Percentiles rank a stretch among this genome's conserved stretches.
Conservation (phyloP, 2,329 filamentous ascomycete species). For the Neopestalotiopsis rosae region DNA sequence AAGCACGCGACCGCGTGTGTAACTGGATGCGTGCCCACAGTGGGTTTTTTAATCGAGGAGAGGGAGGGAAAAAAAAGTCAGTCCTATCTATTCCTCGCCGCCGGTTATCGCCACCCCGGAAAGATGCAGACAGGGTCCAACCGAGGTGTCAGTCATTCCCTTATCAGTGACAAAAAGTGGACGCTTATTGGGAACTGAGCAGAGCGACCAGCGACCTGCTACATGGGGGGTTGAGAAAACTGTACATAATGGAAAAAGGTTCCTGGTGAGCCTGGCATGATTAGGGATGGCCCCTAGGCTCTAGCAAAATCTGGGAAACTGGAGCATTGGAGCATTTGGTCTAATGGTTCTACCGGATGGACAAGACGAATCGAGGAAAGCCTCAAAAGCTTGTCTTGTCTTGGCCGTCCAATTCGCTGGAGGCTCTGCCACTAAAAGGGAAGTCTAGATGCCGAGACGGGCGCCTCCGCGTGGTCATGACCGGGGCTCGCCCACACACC, state of each 20-base stretch:
- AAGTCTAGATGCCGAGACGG: not conserved
- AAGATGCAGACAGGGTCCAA: not conserved
- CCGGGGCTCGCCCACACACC: not conserved
- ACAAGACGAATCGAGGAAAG: not conserved
- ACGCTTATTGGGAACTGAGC: not conserved
- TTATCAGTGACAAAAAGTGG: not conserved
- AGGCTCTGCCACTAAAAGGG: not conserved
- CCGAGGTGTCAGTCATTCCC: not conserved
- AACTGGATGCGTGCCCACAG: not conserved
- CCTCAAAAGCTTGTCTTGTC: not conserved
- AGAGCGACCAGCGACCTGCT: not conserved
- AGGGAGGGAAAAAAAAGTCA: not conserved
- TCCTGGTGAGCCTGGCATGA: not conserved
- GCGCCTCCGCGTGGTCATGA: not conserved
- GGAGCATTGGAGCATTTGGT: not conserved
- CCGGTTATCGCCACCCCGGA: not conserved
- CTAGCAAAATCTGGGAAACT: not conserved
- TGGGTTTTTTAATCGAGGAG: conserved; percentile 1
- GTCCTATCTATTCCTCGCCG: not conserved
- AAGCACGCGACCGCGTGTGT: not conserved
- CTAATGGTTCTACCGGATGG: not conserved
- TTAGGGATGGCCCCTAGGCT: not conserved
- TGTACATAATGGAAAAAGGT: not conserved
- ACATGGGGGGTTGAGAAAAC: not conserved
- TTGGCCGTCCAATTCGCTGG: not conserved